These are phyloP conservation scores for Herpetomonas tarakana DNA, from an alignment of 208 protist genomes.

Conservation along the genomic window DNA sequence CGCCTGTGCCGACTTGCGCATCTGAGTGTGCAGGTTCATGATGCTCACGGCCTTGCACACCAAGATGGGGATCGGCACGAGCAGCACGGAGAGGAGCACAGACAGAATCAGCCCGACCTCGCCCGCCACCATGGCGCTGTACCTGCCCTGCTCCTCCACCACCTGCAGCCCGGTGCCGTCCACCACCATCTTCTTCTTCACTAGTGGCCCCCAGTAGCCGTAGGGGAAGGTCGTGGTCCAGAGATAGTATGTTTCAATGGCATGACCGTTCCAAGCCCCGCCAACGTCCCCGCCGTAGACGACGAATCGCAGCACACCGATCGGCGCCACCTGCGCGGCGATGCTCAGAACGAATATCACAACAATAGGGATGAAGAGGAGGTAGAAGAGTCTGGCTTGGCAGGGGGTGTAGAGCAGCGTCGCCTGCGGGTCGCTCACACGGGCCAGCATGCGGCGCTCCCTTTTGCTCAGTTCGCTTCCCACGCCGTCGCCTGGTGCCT, in stretches of 20 bases:
- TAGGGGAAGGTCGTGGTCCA: not conserved
- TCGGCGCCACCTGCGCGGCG: too few species aligned
- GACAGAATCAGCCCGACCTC: not conserved
- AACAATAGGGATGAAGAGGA: not conserved
- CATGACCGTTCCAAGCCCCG: too few species aligned
- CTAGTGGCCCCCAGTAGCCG: not conserved
- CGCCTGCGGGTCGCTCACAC: not conserved
- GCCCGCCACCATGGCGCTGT: too few species aligned
- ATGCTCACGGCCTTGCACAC: not conserved
- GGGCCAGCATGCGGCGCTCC: too few species aligned
- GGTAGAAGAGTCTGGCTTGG: not conserved
- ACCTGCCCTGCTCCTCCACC: not conserved
- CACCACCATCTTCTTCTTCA: not conserved
- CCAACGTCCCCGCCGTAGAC: not conserved
- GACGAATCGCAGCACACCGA: not conserved
- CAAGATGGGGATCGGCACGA: not conserved
- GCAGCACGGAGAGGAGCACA: not conserved
- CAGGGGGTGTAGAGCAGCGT: not conserved
- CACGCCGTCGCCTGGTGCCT: too few species aligned
- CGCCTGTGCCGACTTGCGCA: not conserved
- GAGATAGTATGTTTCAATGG: not conserved
- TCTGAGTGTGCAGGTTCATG: not conserved
- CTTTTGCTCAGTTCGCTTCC: too few species aligned
- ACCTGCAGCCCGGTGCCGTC: not conserved
- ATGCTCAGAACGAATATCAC: not conserved